phyloP scores from a whole-genome alignment of 1,139 yeast species.

The Zygosaccharomyces pseudobailii region DNA sequence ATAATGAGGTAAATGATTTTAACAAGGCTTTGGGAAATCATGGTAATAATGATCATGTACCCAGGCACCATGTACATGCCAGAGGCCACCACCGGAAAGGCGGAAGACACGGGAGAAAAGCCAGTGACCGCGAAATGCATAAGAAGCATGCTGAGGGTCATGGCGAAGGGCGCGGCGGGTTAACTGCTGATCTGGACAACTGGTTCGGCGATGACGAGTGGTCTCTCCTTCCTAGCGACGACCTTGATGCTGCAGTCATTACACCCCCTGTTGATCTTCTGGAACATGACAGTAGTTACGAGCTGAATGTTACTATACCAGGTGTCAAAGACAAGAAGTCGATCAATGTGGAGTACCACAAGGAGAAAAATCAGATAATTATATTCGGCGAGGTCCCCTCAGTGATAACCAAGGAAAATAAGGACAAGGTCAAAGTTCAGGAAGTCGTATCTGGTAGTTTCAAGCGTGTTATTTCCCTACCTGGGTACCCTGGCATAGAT shows the following conservation, averaged over 20 bases:
- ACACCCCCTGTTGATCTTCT: slow-evolving; percentile 42
- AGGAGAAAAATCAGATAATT: slow-evolving; percentile 37
- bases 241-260: slow-evolving; percentile 16
- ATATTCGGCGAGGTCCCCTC: slow-evolving; percentile 39
- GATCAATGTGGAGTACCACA: slow-evolving; percentile 39
- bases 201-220: slow-evolving; percentile 27
- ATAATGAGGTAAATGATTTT: not conserved
- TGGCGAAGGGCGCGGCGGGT: not conserved
- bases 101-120: not conserved
- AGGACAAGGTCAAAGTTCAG: slow-evolving; percentile 33
- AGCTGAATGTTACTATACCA: slow-evolving; percentile 39
- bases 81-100: not conserved
- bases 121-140: not conserved
- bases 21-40: not conserved
- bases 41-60: not conserved
- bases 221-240: slow-evolving; percentile 18
- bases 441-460: slow-evolving; percentile 40
- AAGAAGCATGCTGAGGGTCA: not conserved
- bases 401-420: slow-evolving; percentile 17
- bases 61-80: not conserved
- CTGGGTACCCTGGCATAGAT: slow-evolving; percentile 36
- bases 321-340: slow-evolving; percentile 39
- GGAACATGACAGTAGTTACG: slow-evolving; percentile 38
- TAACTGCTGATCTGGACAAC: slow-evolving; percentile 20
- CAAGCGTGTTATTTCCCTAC: slow-evolving; percentile 38